These are phyloP conservation scores for Schoenoplectus tabernaemontani DNA, from an alignment of 202 grass and related monocot species.

Conservation along the genomic window DNA sequence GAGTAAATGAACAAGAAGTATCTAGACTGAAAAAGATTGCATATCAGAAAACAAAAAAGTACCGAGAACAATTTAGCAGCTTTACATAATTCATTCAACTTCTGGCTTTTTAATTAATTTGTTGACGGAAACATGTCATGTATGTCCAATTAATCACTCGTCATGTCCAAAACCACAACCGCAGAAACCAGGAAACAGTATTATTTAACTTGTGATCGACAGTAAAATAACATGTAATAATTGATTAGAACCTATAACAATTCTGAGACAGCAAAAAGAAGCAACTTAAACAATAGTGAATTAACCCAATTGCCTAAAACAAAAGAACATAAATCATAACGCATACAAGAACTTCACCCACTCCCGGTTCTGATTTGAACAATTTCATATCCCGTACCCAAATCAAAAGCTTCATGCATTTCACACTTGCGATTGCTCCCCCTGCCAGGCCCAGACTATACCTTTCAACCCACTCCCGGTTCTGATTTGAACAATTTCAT, in stretches of 20 bases:
- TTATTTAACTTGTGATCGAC: not conserved
- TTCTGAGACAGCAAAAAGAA: not conserved
- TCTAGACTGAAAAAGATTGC: not conserved
- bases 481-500: no score
- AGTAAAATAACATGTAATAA: not conserved
- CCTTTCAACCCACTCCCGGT: no score
- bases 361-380: not conserved
- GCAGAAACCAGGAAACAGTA: not conserved
- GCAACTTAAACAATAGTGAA: not conserved
- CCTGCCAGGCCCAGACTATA: constrained; percentile 91
- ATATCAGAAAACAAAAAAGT: not conserved
- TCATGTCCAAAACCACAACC: not conserved
- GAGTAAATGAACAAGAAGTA: not conserved
- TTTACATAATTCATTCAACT: not conserved
- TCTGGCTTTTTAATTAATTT: not conserved
- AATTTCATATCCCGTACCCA: not conserved
- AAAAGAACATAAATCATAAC: constrained; percentile 9
- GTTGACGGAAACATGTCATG: not conserved
- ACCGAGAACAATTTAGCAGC: not conserved
- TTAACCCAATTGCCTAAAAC: not conserved
- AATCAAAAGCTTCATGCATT: not conserved
- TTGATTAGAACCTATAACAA: not conserved
- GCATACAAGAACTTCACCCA: not conserved
- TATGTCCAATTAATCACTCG: not conserved
- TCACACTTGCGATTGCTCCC: constrained; percentile 28